Evolutionary conservation across 2,329 filamentous ascomycete genomes (phyloP), one percentile per base, ranked within the genome.

Genomic region (Knufia petricola): DNA sequence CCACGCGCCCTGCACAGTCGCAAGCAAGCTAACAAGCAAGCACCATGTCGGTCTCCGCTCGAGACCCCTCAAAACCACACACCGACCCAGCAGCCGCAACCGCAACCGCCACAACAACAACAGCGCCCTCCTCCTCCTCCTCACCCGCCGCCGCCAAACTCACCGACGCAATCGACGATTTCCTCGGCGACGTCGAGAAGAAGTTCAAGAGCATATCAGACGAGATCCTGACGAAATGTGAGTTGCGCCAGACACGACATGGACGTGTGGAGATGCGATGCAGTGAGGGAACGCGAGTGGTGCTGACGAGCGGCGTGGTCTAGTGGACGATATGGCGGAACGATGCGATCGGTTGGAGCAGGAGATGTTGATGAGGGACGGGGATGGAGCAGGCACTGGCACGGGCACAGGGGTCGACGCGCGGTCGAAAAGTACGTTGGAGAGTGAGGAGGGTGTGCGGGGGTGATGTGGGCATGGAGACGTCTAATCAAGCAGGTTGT

Each of bases 321-420:
- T 30, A 54, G 54, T 60, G 38, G 58, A 60, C 43, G 58, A 60
- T 21, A 60, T 60, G 58, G 58, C 58, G 1, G 58, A 58, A 36
- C 52, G 58, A 39, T 60, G 58, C 49, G 58, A 60, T 47, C 49
- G 58, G 23, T 34, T 60, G 20, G 58, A 60, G 49, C 53, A 57
- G 41, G 58, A 60, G 46, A 55, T 60, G 51, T 41, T 58, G 15
- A 39, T 56, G 43, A 50, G 52, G 28, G 55, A 58, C 43, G 6
- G 12, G 6, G 26, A 28, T 28, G 26, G 26, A 12, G 23, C 41
- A n/a, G n/a, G n/a, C n/a, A n/a, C n/a, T n/a, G n/a, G n/a, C n/a
- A n/a, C n/a, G n/a, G n/a, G n/a, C 3, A 28, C 19, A 3, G n/a
- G 41, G 26, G 42, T 47, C 21, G 41, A 41, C 13, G 41, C 41